phyloP scores from a whole-genome alignment of 2,329 filamentous ascomycete species.

The Coleophoma cylindrospora region DNA sequence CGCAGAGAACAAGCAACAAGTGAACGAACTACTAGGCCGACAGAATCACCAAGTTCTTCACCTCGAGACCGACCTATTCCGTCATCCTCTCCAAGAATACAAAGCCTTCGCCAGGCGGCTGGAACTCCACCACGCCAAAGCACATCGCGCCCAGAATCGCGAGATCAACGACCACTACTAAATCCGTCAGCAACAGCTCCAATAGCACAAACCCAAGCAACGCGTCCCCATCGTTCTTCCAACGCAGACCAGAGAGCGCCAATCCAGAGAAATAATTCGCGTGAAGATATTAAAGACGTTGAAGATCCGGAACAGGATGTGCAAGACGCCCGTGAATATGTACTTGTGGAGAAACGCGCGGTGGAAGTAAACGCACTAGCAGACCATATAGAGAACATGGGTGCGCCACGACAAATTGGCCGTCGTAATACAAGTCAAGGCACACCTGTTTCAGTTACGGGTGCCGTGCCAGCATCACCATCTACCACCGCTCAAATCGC shows the following conservation, averaged over 20 bases:
- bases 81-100: conserved; percentile 13
- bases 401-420: conserved; percentile 52
- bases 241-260: conserved; percentile 7
- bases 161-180: conserved; percentile 17
- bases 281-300: conserved; percentile 32
- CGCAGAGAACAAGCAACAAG: conserved; percentile 8
- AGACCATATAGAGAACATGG: conserved; percentile 69
- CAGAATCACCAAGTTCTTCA: conserved; percentile 19
- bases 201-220: conserved; percentile 24
- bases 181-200: conserved; percentile 20
- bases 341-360: conserved; percentile 89
- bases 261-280: conserved; percentile 14
- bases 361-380: conserved; percentile 97
- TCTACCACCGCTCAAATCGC: conserved; percentile 73
- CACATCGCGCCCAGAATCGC: conserved; percentile 9
- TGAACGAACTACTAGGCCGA: conserved; percentile 4
- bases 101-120: conserved; percentile 9
- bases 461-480: conserved; percentile 60
- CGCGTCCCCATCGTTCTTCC: conserved; percentile 13
- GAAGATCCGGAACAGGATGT: conserved; percentile 62
- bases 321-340: conserved; percentile 90
- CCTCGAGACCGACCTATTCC: conserved; percentile 14
- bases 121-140: conserved; percentile 14
- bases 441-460: conserved; percentile 60
- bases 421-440: conserved; percentile 78